phyloP scores from a whole-genome alignment of 2,329 filamentous ascomycete genomes.

The Colletotrichum graminicola region DNA sequence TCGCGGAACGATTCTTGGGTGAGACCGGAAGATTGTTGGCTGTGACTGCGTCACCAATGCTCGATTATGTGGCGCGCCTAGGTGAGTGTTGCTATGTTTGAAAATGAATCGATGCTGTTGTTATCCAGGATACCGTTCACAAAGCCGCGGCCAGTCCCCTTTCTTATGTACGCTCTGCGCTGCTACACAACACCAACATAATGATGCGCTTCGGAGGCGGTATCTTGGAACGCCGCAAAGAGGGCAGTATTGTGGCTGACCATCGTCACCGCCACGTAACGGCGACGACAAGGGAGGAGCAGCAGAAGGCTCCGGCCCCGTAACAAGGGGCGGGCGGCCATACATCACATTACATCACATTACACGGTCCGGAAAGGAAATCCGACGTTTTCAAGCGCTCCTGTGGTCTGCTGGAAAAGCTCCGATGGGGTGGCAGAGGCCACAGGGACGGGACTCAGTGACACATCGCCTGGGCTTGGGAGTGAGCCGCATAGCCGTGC shows the following conservation, averaged over 20 bases:
- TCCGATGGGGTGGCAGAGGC: neutral
- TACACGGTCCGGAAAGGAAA: too few species aligned
- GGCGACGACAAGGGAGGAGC: neutral
- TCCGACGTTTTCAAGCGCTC: neutral
- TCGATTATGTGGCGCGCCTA: neutral
- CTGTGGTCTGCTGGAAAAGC: neutral
- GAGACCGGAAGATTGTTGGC: neutral
- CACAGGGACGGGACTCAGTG: neutral
- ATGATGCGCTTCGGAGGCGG: neutral
- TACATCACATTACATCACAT: neutral
- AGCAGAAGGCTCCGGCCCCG: neutral
- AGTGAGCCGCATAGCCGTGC: neutral
- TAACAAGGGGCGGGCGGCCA: neutral
- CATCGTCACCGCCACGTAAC: conserved; percentile 13
- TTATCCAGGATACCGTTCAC: too few species aligned
- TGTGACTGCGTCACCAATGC: neutral
- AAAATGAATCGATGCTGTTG: neutral
- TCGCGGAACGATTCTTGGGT: neutral
- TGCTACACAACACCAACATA: neutral
- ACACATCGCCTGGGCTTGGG: neutral
- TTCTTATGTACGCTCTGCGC: neutral
- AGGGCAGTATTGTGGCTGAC: conserved; percentile 4
- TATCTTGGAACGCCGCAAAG: neutral
- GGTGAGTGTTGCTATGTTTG: neutral
- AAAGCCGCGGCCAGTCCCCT: neutral